Evolutionary conservation across 371 early-diverging fungal species (phyloP).

Genomic region (Dinochytrium kinnereticum): DNA sequence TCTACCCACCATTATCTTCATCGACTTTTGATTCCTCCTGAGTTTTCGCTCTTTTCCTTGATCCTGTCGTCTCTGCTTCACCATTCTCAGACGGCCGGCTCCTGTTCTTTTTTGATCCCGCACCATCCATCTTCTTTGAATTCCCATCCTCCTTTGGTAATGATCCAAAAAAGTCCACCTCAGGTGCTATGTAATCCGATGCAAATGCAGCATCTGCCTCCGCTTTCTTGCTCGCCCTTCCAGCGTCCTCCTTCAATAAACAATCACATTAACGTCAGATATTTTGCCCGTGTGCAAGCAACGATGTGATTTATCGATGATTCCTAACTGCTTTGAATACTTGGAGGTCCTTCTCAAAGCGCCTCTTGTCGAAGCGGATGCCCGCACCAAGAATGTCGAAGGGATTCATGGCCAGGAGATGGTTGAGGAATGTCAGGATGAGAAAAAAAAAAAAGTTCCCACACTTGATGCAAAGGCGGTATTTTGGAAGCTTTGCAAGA

Average conservation of each 20-base stretch:
- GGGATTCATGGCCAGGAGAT: slow-evolving; percentile 61
- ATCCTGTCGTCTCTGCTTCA: not conserved
- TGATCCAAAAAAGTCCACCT: slow-evolving; percentile 18
- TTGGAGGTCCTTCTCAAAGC: slow-evolving; percentile 74
- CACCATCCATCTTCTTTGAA: not conserved
- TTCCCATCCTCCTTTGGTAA: slow-evolving; percentile 19
- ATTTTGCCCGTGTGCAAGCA: too few species aligned
- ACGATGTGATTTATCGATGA: too few species aligned
- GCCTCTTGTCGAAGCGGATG: slow-evolving; percentile 82
- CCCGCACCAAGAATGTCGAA: slow-evolving; percentile 72
- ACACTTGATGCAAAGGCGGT: slow-evolving; percentile 91
- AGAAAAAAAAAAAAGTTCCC: slow-evolving; percentile 55
- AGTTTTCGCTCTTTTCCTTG: not conserved
- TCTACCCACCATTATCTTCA: not conserved
- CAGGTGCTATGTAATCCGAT: slow-evolving; percentile 12
- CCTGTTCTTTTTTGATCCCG: not conserved
- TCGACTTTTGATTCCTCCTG: not conserved
- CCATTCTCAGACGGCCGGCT: not conserved
- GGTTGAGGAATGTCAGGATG: not conserved
- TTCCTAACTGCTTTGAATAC: slow-evolving; percentile 54
- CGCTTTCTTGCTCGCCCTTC: not conserved
- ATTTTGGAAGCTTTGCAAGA: slow-evolving; percentile 86
- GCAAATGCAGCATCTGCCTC: not conserved
- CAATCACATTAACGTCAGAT: too few species aligned
- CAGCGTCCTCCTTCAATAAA: not conserved